Evolutionary conservation across 1,284 basidiomycete species (phyloP).

Genomic region (Naganishia liquefaciens): DNA sequence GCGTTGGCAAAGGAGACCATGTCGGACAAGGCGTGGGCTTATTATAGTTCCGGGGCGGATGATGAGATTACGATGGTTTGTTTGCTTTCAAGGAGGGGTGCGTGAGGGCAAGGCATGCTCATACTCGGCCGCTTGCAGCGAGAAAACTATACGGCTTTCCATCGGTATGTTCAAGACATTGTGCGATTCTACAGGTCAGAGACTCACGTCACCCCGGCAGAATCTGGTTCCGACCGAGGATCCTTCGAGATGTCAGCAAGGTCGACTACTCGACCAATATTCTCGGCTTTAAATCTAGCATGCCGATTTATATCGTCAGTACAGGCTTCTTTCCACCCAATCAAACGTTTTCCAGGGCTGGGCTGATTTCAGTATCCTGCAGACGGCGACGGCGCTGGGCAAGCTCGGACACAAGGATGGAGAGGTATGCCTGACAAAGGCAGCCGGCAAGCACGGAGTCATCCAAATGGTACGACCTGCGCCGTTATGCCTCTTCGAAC

Average conservation of each 20-base stretch:
- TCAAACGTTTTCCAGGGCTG: not conserved
- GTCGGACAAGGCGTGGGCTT: constrained; percentile 81
- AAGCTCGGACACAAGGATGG: constrained; percentile 94
- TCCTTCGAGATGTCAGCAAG: constrained; percentile 73
- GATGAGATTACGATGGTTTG: constrained; percentile 74
- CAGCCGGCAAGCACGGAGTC: constrained; percentile 72
- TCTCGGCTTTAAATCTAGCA: constrained; percentile 67
- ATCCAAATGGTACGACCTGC: constrained; percentile 77
- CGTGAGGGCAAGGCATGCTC: too few relatives aligned
- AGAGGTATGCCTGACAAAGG: constrained; percentile 80
- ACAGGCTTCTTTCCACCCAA: not conserved
- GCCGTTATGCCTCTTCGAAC: constrained; percentile 8
- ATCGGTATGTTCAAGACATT: constrained; percentile 59
- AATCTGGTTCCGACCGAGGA: constrained; percentile 89
- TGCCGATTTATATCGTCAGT: constrained; percentile 75
- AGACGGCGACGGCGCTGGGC: constrained; percentile 72
- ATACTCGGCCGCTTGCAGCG: constrained; percentile 57
- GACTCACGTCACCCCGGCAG: constrained; percentile 51
- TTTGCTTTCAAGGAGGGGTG: too few relatives aligned
- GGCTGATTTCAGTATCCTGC: constrained; percentile 11
- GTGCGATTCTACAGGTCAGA: constrained; percentile 7
- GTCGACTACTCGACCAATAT: constrained; percentile 83
- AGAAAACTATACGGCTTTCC: constrained; percentile 85
- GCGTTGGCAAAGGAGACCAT: constrained; percentile 72
- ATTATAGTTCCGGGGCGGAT: constrained; percentile 82